Base-by-base conservation (phyloP, 176 grass and related monocot genomes). In the Thalia dealbata region DNA sequence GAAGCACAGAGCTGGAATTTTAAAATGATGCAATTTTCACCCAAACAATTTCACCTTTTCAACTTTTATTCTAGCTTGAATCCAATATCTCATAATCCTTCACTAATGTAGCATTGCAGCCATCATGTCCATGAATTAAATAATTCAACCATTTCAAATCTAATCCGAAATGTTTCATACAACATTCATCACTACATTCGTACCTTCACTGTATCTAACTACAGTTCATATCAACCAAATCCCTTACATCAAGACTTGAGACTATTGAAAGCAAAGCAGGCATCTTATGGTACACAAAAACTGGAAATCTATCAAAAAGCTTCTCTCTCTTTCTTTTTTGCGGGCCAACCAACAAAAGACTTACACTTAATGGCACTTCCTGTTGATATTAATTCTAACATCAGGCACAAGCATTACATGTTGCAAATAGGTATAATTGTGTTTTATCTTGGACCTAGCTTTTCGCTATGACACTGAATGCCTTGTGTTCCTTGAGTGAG, bases 401-500 rank as follows among this genome's bases (percentile, higher is more conserved):
- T 64, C 62, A 64, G n/a, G 62, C 62, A 64, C 14, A 16, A 38
- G 32, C 26, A 64, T 26, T 64, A 18, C 26, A 16, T 64, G 32
- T 38, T 38, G 2, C 29, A 64, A 64, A 32, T 35, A 16, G 29
- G 62, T 35, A 32, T 35, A 32, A 14, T 28, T 63, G 24, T 26
- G 6, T 13, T 14, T 19, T 22, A n/a, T 67, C 42, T 44, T n/a
- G n/a, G 9, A 44, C 13, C 7, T 16, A 44, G 23, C n/a, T 32
- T 72, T n/a, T 23, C 22, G 4, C 51, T 92, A 99, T 26, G 87
- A 76, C 8, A 85, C 82, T 0, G 75, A 91, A 15, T 54, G 79
- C 74, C 85, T 84, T 26, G 69, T 95, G 75, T 86, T 88, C 72
- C 83, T 69, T 3, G 85, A 95, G 1, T 78, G 88, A 2, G 75